Conservation (phyloP, 192 early-diverging fungal genomes). For the Podila clonocystis region DNA sequence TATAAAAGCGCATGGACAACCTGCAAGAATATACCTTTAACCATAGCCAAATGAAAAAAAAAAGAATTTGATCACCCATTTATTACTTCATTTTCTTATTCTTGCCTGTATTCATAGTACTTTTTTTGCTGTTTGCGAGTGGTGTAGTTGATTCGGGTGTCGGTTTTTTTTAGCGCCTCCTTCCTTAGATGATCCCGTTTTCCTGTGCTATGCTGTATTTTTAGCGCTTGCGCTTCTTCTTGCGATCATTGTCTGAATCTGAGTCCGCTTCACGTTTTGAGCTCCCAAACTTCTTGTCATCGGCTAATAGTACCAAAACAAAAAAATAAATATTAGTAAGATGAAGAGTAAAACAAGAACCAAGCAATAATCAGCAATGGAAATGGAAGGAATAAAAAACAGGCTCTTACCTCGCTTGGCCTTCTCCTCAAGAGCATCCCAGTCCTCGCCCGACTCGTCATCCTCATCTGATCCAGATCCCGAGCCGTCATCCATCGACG, state of each 20-base stretch:
- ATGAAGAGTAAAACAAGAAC: not conserved
- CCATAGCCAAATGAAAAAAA: too few species aligned
- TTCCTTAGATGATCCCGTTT: not conserved
- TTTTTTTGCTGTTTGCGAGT: too few species aligned
- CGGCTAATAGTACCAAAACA: constrained; percentile 16
- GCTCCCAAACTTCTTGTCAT: constrained; percentile 47
- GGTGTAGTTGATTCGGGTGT: not conserved
- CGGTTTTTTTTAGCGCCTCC: not conserved
- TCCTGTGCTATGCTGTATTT: not conserved
- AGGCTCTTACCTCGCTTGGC: constrained; percentile 63
- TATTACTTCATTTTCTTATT: too few species aligned
- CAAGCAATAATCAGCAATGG: not conserved
- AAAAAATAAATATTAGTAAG: not conserved
- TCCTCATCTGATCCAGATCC: constrained; percentile 61
- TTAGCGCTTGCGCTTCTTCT: constrained; percentile 50
- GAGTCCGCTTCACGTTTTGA: constrained; percentile 46
- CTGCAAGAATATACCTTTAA: too few species aligned
- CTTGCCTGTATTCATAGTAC: too few species aligned
- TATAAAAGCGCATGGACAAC: too few species aligned
- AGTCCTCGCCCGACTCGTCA: constrained; percentile 74
- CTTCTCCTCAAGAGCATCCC: constrained; percentile 86
- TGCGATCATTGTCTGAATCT: constrained; percentile 46
- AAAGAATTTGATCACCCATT: too few species aligned
- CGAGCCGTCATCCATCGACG: constrained; percentile 63
- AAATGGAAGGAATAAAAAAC: not conserved